Percentiles rank a stretch among this genome's conserved stretches.
Conservation (phyloP, 2,329 filamentous ascomycete genomes). For the Juglanconis oblonga region DNA sequence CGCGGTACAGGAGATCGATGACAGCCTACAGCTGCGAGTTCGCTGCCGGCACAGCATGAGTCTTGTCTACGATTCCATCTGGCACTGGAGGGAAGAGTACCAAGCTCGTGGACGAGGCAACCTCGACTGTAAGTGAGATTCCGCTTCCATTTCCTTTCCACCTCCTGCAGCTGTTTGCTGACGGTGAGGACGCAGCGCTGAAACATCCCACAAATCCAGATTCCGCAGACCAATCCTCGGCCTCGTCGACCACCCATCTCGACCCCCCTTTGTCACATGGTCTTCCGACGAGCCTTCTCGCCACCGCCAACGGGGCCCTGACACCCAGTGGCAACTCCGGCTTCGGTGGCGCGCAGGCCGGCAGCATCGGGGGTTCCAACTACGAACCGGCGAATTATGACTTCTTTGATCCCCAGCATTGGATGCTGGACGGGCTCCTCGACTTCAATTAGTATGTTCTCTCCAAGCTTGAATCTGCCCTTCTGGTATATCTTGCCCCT, state of each 20-base stretch:
- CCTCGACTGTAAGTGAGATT: conserved; percentile 61
- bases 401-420: conserved; percentile 89
- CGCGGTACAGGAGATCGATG: conserved; percentile 55
- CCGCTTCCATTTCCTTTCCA: conserved; percentile 12
- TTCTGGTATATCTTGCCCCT: no score
- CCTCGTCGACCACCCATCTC: conserved; percentile 63
- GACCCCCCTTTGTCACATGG: conserved; percentile 57
- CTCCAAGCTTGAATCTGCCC: conserved; percentile 28
- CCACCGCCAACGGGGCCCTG: conserved; percentile 49
- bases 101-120: conserved; percentile 67
- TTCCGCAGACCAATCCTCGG: conserved; percentile 70
- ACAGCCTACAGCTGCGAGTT: conserved; percentile 76
- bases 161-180: conserved; percentile 14
- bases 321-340: conserved; percentile 48
- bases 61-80: conserved; percentile 79
- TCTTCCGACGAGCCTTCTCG: conserved; percentile 45
- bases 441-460: conserved; percentile 65
- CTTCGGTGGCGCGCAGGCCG: conserved; percentile 41
- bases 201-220: conserved; percentile 87
- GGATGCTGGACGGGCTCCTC: conserved; percentile 84
- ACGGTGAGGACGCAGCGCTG: conserved; percentile 51
- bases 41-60: conserved; percentile 82
- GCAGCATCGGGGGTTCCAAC: conserved; percentile 48
- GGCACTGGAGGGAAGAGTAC: conserved; percentile 81
- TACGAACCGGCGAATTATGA: conserved; percentile 73